Conservation (phyloP, 805 yeast species). For the Starmerella riodocensis region DNA sequence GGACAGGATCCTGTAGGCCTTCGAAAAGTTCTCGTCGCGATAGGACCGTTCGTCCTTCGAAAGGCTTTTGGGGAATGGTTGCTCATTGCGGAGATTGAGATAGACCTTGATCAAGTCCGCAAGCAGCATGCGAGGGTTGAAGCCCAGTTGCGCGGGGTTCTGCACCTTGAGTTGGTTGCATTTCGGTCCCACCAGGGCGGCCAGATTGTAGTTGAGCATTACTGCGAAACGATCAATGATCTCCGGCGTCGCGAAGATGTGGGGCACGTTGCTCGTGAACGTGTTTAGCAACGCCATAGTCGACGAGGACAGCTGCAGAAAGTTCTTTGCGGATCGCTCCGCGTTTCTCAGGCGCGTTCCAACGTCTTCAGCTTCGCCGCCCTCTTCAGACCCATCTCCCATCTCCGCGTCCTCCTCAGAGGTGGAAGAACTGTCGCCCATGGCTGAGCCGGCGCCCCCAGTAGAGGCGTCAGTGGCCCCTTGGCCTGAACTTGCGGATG, state of each 20-base stretch:
- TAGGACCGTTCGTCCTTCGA: conserved; percentile 90
- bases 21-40: conserved; percentile 46
- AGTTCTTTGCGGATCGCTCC: conserved; percentile 67
- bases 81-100: conserved; percentile 52
- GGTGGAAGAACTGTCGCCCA: not conserved
- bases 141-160: conserved; percentile 68
- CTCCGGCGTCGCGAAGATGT: conserved; percentile 74
- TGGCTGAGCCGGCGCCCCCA: not conserved
- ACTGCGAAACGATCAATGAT: conserved; percentile 89
- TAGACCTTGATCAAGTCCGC: conserved; percentile 61
- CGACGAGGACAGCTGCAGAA: conserved; percentile 70
- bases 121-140: conserved; percentile 64
- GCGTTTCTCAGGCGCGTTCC: conserved; percentile 42
- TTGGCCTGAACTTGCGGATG: not conserved
- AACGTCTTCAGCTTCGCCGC: conserved; percentile 23
- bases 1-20: conserved; percentile 56
- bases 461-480: not conserved
- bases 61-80: conserved; percentile 61
- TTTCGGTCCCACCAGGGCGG: conserved; percentile 89
- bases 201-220: conserved; percentile 85
- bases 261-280: conserved; percentile 77
- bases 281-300: conserved; percentile 66
- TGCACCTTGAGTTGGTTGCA: conserved; percentile 78
- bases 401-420: not conserved
- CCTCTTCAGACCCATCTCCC: not conserved